phyloP scores from a whole-genome alignment of 768 basidiomycete genomes.

The Pilatotrama ljubarskyi region DNA sequence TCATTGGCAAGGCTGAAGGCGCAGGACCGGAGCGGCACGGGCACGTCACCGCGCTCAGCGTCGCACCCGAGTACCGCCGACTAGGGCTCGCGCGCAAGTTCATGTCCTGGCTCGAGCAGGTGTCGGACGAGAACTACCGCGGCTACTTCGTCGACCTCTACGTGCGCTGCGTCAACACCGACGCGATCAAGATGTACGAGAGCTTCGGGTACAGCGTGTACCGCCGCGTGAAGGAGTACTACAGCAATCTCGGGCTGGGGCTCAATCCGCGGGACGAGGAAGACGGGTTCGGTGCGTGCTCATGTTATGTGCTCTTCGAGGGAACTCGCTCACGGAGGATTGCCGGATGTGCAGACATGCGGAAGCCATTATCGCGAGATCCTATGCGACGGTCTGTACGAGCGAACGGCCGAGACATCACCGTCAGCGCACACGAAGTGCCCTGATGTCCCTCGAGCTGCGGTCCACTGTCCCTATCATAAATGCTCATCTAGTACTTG shows the following conservation, averaged over 20 bases:
- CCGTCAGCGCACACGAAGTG: slow-evolving; percentile 63
- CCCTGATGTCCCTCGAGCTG: slow-evolving; percentile 35
- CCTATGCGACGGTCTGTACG: slow-evolving; percentile 62
- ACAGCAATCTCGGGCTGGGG: slow-evolving; percentile 73
- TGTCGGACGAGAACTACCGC: slow-evolving; percentile 77
- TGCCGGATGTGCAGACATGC: slow-evolving; percentile 58
- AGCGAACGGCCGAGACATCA: slow-evolving; percentile 69
- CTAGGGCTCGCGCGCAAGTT: slow-evolving; percentile 84
- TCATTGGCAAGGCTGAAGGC: slow-evolving; percentile 94
- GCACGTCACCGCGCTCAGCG: slow-evolving; percentile 93
- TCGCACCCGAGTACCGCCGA: slow-evolving; percentile 91
- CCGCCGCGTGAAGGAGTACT: slow-evolving; percentile 87
- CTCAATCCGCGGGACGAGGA: slow-evolving; percentile 82
- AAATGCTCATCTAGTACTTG: neutral
- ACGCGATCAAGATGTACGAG: slow-evolving; percentile 89
- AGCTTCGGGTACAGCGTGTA: slow-evolving; percentile 92
- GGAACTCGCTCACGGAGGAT: neutral
- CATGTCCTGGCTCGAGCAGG: slow-evolving; percentile 83
- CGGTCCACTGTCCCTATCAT: neutral
- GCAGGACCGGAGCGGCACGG: slow-evolving; percentile 78
- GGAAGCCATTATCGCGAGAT: slow-evolving; percentile 72
- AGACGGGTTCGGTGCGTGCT: slow-evolving; percentile 78
- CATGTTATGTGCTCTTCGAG: neutral
- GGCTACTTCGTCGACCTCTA: slow-evolving; percentile 95
- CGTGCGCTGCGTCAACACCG: slow-evolving; percentile 81